A percentile compares a stretch with the other conserved stretches of the same genome.
These are phyloP conservation scores for Linum usitatissimum DNA, from an alignment of 345 rosid genomes.

Conservation along the genomic window DNA sequence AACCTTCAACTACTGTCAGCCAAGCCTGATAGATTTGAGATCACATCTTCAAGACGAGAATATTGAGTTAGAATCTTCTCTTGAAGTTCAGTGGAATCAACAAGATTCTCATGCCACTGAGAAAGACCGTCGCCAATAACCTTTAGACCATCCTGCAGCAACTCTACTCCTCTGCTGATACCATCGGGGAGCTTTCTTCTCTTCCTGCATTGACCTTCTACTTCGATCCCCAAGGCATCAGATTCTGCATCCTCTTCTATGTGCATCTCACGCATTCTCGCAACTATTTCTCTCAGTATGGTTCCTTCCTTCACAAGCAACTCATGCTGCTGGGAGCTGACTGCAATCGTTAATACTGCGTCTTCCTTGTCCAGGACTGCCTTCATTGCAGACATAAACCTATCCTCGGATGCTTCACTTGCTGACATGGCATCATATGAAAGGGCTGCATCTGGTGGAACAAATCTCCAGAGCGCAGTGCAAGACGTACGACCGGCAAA, in stretches of 20 bases:
- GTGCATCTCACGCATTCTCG: constrained; percentile 17
- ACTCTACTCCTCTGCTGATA: constrained; percentile 58
- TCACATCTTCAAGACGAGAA: constrained; percentile 53
- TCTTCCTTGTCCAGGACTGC: constrained; percentile 71
- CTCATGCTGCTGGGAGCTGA: constrained; percentile 37
- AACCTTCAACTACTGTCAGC: constrained; percentile 19
- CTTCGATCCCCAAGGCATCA: constrained; percentile 26
- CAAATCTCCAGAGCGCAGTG: constrained; percentile 77
- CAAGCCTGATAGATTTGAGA: constrained; percentile 43
- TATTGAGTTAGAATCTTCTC: constrained; percentile 48
- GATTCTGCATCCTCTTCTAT: constrained; percentile 14
- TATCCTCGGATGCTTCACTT: constrained; percentile 46
- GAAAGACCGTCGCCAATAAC: constrained; percentile 48
- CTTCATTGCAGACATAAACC: constrained; percentile 72
- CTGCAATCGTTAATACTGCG: constrained; percentile 31
- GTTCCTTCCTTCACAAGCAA: constrained; percentile 49
- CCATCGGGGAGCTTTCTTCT: constrained; percentile 77
- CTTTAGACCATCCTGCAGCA: constrained; percentile 66
- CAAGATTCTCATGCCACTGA: constrained; percentile 39
- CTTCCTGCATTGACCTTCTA: constrained; percentile 36
- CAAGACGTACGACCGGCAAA: constrained; percentile 76
- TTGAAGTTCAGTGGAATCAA: constrained; percentile 35
- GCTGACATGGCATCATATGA: constrained; percentile 52
- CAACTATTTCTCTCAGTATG: constrained; percentile 34
- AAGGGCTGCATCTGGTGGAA: constrained; percentile 75